phyloP scores from a whole-genome alignment of 2,329 filamentous ascomycete genomes.

The Tolypocladium cylindrosporum region DNA sequence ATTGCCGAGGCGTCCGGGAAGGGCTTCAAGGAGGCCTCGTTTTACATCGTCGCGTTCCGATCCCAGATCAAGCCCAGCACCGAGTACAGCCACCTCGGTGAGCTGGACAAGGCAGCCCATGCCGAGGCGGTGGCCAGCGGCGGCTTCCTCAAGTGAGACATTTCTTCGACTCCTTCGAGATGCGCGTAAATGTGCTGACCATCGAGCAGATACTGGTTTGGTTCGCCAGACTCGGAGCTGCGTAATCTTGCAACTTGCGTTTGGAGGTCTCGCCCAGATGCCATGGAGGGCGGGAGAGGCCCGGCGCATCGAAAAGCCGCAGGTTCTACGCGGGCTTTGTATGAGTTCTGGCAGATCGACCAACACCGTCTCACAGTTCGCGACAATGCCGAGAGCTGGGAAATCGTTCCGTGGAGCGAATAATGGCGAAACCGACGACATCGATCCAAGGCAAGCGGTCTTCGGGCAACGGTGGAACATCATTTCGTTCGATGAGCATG shows the following conservation, averaged over 20 bases:
- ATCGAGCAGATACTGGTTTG: constrained; percentile 70
- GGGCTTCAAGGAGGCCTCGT: constrained; percentile 51
- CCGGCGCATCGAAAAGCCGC: constrained; percentile 55
- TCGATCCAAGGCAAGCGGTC: neutral
- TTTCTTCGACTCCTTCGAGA: neutral
- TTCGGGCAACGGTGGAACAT: neutral
- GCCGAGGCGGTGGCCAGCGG: constrained; percentile 70
- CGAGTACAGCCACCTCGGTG: constrained; percentile 57
- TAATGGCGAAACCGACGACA: constrained; percentile 2
- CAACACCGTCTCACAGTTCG: constrained; percentile 59
- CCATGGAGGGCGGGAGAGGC: constrained; percentile 47
- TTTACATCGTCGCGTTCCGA: constrained; percentile 80
- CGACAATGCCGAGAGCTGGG: constrained; percentile 55
- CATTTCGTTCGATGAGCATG: neutral
- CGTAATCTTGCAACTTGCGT: constrained; percentile 75
- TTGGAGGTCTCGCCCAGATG: constrained; percentile 52
- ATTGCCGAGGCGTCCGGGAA: constrained; percentile 36
- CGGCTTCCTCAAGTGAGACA: constrained; percentile 64
- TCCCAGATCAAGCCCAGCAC: constrained; percentile 60
- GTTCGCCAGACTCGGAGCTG: constrained; percentile 55
- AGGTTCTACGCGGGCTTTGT: constrained; percentile 53
- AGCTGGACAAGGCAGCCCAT: constrained; percentile 70
- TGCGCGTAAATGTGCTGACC: constrained; percentile 9
- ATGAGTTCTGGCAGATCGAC: constrained; percentile 59
- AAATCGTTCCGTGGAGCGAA: constrained; percentile 46